Evolutionary conservation across 495 filamentous ascomycete genomes (phyloP).

Genomic region (Tuber indicum): DNA sequence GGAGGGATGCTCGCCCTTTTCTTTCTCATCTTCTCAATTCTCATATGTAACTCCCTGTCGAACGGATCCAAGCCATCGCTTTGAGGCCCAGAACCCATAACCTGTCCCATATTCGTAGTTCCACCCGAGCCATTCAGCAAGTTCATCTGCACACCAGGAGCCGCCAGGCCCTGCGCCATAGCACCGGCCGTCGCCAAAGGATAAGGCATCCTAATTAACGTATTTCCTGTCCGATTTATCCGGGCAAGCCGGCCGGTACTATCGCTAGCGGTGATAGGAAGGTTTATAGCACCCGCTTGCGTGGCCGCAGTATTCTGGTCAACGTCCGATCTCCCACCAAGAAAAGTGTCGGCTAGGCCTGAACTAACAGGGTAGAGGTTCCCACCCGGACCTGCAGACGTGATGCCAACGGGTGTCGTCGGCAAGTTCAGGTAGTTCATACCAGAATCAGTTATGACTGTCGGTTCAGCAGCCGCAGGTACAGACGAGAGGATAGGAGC

Average conservation of each 20-base stretch:
- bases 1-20: conserved; percentile 62
- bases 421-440: conserved; percentile 33
- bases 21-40: conserved; percentile 42
- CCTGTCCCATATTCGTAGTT: conserved; percentile 22
- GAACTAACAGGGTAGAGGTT: conserved; percentile 26
- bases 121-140: conserved; percentile 30
- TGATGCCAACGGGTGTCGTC: conserved; percentile 12
- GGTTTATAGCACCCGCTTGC: conserved; percentile 17
- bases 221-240: conserved; percentile 29
- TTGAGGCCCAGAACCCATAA: conserved; percentile 28
- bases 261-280: conserved; percentile 18
- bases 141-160: conserved; percentile 27
- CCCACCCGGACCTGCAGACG: conserved; percentile 17
- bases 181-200: conserved; percentile 14
- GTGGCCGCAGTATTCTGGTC: conserved; percentile 18
- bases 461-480: conserved; percentile 15
- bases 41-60: conserved; percentile 34
- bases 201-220: conserved; percentile 37
- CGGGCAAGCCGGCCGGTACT: conserved; percentile 22
- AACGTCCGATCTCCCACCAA: conserved; percentile 6
- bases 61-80: conserved; percentile 32
- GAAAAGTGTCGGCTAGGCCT: conserved; percentile 23
- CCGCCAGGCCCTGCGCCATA: background rate
- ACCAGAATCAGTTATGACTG: conserved; percentile 7
- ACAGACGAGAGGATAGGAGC: conserved; percentile 27